Percentiles rank a stretch among this genome's conserved stretches.
phyloP scores from a whole-genome alignment of 2,329 filamentous ascomycete genomes.

The Fusarium pseudograminearum region DNA sequence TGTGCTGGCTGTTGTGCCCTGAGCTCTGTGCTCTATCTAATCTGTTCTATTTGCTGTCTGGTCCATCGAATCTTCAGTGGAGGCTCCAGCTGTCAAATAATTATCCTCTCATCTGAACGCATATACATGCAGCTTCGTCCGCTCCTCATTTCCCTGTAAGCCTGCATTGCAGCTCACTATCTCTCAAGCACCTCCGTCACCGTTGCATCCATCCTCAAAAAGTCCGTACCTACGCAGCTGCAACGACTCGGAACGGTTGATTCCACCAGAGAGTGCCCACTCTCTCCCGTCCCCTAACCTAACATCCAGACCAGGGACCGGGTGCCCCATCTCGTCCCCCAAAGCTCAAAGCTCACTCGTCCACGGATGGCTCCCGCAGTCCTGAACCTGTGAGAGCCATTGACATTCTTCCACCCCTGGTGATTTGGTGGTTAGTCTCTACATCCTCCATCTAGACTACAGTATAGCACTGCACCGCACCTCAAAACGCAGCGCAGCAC shows the following conservation, averaged over 20 bases:
- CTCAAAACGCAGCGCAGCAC: constrained; percentile 21
- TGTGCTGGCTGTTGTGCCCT: constrained; percentile 27
- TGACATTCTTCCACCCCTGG: constrained; percentile 35
- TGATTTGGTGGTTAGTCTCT: background rate
- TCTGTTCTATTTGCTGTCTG: constrained; percentile 12
- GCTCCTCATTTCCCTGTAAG: constrained; percentile 16
- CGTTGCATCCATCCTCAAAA: constrained; percentile 24
- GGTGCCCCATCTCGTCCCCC: constrained; percentile 34
- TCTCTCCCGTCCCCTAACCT: constrained; percentile 34
- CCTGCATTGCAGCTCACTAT: constrained; percentile 34
- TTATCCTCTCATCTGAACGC: background rate
- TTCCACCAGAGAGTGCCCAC: constrained; percentile 36
- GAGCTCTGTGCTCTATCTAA: constrained; percentile 27
- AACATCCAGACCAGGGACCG: constrained; percentile 36
- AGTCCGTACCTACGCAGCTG: constrained; percentile 4
- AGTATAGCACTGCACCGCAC: background rate
- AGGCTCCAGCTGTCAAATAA: constrained; percentile 6
- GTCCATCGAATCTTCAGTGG: constrained; percentile 10
- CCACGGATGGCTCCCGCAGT: constrained; percentile 34
- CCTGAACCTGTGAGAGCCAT: constrained; percentile 38
- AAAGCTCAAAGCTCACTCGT: constrained; percentile 36
- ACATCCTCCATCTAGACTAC: background rate
- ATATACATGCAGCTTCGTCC: constrained; percentile 14
- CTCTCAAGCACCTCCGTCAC: constrained; percentile 37
- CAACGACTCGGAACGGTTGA: constrained; percentile 27